A percentile compares a stretch with the other conserved stretches of the same genome.
Conservation (phyloP, 2,329 filamentous ascomycete genomes). For the Xylariaceae sp. region DNA sequence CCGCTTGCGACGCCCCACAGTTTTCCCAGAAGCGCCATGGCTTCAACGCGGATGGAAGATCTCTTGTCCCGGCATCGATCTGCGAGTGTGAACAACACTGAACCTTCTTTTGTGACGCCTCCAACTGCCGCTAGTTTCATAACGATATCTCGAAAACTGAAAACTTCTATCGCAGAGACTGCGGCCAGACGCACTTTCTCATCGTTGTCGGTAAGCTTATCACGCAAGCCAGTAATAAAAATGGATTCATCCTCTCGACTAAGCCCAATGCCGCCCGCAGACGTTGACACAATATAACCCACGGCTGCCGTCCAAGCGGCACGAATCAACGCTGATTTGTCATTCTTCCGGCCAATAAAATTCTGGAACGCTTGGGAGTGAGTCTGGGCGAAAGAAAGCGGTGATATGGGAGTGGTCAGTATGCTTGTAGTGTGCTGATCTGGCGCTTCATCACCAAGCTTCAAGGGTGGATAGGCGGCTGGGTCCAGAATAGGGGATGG, state of each 20-base stretch:
- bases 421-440: conserved; percentile 53
- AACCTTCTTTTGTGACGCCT: conserved; percentile 69
- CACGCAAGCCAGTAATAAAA: conserved; percentile 69
- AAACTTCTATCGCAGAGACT: conserved; percentile 77
- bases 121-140: conserved; percentile 75
- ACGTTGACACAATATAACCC: conserved; percentile 84
- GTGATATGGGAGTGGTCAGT: conserved; percentile 77
- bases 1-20: conserved; percentile 93
- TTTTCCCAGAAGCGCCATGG: conserved; percentile 76
- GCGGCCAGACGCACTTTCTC: conserved; percentile 87
- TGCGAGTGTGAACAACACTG: conserved; percentile 74
- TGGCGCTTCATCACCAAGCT: conserved; percentile 54
- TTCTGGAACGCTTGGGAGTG: conserved; percentile 75
- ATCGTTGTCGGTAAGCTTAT: conserved; percentile 81
- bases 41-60: conserved; percentile 74
- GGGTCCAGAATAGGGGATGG: conserved; percentile 70
- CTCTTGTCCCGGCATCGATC: conserved; percentile 87
- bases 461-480: conserved; percentile 75
- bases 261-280: conserved; percentile 82
- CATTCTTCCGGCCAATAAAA: conserved; percentile 79
- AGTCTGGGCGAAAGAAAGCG: conserved; percentile 82
- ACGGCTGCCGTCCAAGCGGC: conserved; percentile 81
- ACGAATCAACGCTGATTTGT: conserved; percentile 79
- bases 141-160: conserved; percentile 76
- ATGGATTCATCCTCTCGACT: conserved; percentile 75